Conservation (phyloP, 495 filamentous ascomycete species). For the Hypomontagnella submonticulosa region DNA sequence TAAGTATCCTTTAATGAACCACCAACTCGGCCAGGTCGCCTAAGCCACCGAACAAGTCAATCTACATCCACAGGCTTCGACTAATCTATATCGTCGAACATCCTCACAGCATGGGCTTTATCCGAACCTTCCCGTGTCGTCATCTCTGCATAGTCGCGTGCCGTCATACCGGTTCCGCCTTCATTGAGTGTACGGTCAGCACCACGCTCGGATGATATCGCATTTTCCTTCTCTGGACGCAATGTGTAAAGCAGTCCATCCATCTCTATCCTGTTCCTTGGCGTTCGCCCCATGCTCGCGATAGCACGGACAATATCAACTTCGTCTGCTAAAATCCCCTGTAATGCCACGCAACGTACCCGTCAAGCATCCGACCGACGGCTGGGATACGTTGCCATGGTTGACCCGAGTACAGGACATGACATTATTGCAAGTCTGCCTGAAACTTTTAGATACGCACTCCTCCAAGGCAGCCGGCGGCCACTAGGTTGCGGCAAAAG, state of each 20-base stretch:
- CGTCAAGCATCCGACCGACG: too few relatives aligned
- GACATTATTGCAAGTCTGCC: too few relatives aligned
- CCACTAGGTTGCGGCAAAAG: too few relatives aligned
- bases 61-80: too few relatives aligned
- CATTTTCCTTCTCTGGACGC: neutral
- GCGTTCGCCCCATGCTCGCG: neutral
- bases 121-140: neutral
- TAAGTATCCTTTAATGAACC: too few relatives aligned
- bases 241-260: slow-evolving; percentile 13
- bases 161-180: neutral
- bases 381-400: too few relatives aligned
- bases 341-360: too few relatives aligned
- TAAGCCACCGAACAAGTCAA: too few relatives aligned
- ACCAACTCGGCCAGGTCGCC: too few relatives aligned
- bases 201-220: slow-evolving; percentile 1
- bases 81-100: neutral
- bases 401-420: too few relatives aligned
- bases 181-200: slow-evolving; percentile 3
- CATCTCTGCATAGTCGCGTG: neutral
- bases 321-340: too few relatives aligned
- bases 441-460: neutral
- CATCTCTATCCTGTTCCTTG: slow-evolving; percentile 6
- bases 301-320: slow-evolving; percentile 7
- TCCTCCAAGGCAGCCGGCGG: too few relatives aligned
- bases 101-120: neutral